Percentiles rank a stretch among this genome's conserved stretches.
Evolutionary conservation across 1,284 basidiomycete genomes (phyloP).

Genomic region (Fomes fomentarius): DNA sequence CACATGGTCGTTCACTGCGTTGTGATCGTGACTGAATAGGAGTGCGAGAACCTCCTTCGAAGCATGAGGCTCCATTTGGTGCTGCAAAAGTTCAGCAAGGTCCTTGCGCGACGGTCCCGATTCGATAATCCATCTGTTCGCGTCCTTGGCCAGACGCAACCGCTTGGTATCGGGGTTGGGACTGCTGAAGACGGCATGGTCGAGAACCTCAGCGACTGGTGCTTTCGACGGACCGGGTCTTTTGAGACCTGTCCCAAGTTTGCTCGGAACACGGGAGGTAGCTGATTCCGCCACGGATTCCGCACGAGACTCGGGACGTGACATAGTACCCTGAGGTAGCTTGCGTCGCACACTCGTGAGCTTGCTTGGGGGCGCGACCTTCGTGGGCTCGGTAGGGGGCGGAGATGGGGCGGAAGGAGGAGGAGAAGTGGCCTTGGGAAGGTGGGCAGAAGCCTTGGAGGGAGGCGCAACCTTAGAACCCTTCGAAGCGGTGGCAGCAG

Average conservation of each 20-base stretch:
- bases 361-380: conserved; percentile 45
- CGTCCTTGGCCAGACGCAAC: conserved; percentile 78
- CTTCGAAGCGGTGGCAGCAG: conserved; percentile 29
- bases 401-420: conserved; percentile 25
- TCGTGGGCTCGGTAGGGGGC: conserved; percentile 22
- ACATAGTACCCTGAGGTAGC: conserved; percentile 61
- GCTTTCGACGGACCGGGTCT: conserved; percentile 45
- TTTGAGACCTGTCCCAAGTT: conserved; percentile 50
- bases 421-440: conserved; percentile 15
- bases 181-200: conserved; percentile 66
- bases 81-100: conserved; percentile 83
- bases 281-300: conserved; percentile 55
- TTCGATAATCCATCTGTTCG: conserved; percentile 83
- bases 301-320: conserved; percentile 63
- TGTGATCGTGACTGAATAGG: conserved; percentile 96
- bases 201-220: conserved; percentile 37
- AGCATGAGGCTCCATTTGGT: conserved; percentile 89
- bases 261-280: conserved; percentile 44
- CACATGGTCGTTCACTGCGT: conserved; percentile 92
- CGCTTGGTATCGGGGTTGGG: conserved; percentile 77
- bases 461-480: conserved; percentile 29
- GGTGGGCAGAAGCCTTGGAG: conserved; percentile 14
- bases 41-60: conserved; percentile 78
- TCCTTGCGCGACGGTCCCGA: conserved; percentile 83
- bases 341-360: conserved; percentile 68